Evolutionary conservation across 208 protist genomes (phyloP).

Genomic region (Perkinsela sp.): DNA sequence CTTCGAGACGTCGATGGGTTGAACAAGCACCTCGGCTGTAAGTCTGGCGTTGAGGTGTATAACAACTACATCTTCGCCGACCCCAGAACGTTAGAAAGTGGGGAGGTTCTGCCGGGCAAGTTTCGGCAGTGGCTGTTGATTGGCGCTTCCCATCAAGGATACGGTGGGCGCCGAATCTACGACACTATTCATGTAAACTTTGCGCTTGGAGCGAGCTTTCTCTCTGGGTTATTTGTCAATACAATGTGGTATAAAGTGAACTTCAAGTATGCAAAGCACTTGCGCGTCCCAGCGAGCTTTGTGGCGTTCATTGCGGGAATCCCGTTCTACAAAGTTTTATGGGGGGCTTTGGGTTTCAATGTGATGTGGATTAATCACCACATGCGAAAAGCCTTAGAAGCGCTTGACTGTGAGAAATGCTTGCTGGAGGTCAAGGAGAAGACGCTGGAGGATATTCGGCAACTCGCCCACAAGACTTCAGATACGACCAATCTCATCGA

Average conservation of each 20-base stretch:
- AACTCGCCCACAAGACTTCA: neutral
- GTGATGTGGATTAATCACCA: neutral
- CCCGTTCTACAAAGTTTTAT: neutral
- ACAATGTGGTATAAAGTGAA: neutral
- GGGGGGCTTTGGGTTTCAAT: neutral
- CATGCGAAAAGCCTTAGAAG: neutral
- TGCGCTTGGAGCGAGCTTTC: neutral
- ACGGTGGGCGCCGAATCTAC: neutral
- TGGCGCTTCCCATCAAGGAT: neutral
- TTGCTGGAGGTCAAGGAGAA: neutral
- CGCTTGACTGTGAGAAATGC: neutral
- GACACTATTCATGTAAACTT: neutral
- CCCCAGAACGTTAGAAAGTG: neutral
- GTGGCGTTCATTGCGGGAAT: neutral
- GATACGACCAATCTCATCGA: neutral
- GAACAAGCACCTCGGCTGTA: neutral
- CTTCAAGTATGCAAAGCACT: neutral
- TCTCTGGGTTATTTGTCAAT: neutral
- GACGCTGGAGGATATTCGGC: neutral
- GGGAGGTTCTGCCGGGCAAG: neutral
- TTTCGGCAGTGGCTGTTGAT: neutral
- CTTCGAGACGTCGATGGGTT: neutral
- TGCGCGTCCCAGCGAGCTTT: neutral
- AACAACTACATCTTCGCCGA: neutral
- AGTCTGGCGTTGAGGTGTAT: neutral